Evolutionary conservation across 164 flowering plant species (phyloP), one percentile per base, ranked within the genome.

Genomic region (Echeveria elegans): DNA sequence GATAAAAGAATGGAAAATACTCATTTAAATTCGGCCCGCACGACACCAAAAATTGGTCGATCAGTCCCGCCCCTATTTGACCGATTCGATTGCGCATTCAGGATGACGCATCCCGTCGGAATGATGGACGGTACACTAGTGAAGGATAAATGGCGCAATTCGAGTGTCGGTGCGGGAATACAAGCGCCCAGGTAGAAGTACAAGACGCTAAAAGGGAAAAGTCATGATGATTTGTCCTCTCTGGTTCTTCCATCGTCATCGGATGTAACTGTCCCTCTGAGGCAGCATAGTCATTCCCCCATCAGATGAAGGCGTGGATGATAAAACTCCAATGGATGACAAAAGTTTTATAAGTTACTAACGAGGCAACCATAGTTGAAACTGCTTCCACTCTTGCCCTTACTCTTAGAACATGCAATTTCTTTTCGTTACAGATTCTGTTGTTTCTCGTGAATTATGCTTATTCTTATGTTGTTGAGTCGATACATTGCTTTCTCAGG

Each of bases 121-220:
- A n/a, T n/a, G n/a, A n/a, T n/a, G n/a, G n/a, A n/a, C n/a, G n/a
- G n/a, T n/a, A n/a, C n/a, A n/a, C n/a, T n/a, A n/a, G n/a, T 40
- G 36, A 64, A 87, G 92, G 92, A 89, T 68, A 87, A 87, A 78
- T 89, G 92, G 92, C 72, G 92, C 72, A 87, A 89, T 70, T 78
- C 87, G 86, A 84, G 81, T 77, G 88, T 83, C 19, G 79, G 81
- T 79, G 83, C 82, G 40, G 71, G 76, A 66, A 85, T 86, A 12
- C 83, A 74, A 66, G 82, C 81, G 1, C 76, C 85, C 5, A 80
- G 89, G 74, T 88, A 85, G n/a, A 89, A 84, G 74, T 69, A 78
- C 8, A 76, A 81, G 68, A 18, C 75, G 16, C 77, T 74, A n/a
- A 48, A 88, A 86, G 66, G 4, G 71, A 16, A 88, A 88, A 75